Conservation (phyloP, 768 basidiomycete species). For the Tylopilus rubrobrunneus region DNA sequence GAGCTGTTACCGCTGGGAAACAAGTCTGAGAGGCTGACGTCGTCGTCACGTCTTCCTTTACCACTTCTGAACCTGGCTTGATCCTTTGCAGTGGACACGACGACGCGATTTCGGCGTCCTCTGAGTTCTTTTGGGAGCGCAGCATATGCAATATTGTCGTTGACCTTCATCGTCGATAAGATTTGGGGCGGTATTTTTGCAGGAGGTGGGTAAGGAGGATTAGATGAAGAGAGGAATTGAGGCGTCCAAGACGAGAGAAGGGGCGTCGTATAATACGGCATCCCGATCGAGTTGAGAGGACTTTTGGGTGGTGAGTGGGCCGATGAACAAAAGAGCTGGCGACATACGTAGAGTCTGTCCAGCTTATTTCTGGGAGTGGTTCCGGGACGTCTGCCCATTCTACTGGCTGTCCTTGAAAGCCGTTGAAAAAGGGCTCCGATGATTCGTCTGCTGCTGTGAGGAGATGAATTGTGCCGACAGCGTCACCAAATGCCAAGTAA, state of each 20-base stretch:
- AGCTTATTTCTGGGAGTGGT: conserved; percentile 66
- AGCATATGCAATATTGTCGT: conserved; percentile 90
- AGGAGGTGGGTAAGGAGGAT: conserved; percentile 58
- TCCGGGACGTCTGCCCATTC: conserved; percentile 82
- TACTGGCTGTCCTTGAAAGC: conserved; percentile 80
- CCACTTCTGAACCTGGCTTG: conserved; percentile 86
- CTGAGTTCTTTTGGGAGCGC: conserved; percentile 80
- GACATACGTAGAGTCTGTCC: conserved; percentile 77
- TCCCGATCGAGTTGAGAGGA: conserved; percentile 83
- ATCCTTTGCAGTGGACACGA: conserved; percentile 45
- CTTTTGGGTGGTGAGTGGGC: conserved; percentile 34
- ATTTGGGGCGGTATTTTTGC: conserved; percentile 78
- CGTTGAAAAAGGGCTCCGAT: conserved; percentile 70
- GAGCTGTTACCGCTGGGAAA: neutral
- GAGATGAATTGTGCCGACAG: conserved; percentile 79
- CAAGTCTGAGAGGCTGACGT: conserved; percentile 16
- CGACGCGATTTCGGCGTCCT: conserved; percentile 76
- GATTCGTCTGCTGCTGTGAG: conserved; percentile 68
- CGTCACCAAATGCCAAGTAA: conserved; percentile 92
- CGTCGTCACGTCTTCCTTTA: conserved; percentile 49
- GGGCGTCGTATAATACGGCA: conserved; percentile 74
- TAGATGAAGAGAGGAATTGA: conserved; percentile 50
- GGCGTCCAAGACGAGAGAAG: conserved; percentile 67
- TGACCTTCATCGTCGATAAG: conserved; percentile 72
- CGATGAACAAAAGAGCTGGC: neutral